Evolutionary conservation across 768 basidiomycete species (phyloP), one percentile per base, ranked within the genome.

Genomic region (Podaxis rugospora): DNA sequence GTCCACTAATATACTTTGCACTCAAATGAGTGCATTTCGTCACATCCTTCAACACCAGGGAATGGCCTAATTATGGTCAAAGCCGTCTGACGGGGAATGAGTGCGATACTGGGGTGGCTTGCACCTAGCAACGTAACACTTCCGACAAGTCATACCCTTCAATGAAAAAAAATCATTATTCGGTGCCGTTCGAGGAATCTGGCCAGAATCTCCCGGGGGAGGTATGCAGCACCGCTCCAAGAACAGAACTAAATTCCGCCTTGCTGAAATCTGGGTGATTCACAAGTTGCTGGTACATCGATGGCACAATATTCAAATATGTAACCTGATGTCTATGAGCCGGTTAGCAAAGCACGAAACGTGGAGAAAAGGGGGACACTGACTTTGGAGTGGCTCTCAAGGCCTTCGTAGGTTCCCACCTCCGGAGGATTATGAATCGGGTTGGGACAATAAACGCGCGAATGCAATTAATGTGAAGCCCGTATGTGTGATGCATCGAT

Each of bases 131-230:
- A 36, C 32, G 42, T 66, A 88, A 87, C 51, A 72, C 70, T 77
- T 89, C 87, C 0, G 87, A 87, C 79, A 88, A 82, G 25, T 89
- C 90, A 63, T 87, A 90, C 0, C 87, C 88, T 85, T 59, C 28
- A 6, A 47, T 54, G 4, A 82, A 67, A 0, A 67, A 0, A 66
- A 63, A 0, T 69, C 67, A 9, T 76, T 72, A n/a, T 66, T 59
- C 0, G 78, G 72, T 6, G 79, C 2, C 81, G 51, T 51, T 66
- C 50, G 18, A 65, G 44, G 16, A 87, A 66, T 53, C 76, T 78
- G 18, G 71, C 67, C 0, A 72, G 73, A 7, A 90, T 74, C 16
- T 81, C 75, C 1, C 80, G 77, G 0, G 89, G 85, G n/a, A 90
- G 79, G 66, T 88, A 83, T 2, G 89, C 88, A 0, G 86, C 89